Percentiles rank a stretch among this genome's conserved stretches.
Conservation (phyloP, 2,329 filamentous ascomycete species). For the Neofusicoccum sp. region DNA sequence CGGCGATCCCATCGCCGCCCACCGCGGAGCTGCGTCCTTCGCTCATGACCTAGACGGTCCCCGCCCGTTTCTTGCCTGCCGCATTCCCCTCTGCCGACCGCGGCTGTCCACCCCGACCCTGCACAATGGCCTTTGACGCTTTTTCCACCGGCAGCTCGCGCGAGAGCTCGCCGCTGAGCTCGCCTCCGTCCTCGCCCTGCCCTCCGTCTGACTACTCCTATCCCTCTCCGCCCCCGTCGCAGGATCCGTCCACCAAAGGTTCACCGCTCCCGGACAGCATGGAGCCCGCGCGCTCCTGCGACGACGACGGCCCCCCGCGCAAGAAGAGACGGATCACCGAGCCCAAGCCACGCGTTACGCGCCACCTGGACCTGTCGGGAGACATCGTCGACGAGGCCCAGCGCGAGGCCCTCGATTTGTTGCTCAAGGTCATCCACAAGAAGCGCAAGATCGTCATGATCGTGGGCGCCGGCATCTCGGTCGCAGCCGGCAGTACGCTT, state of each 20-base stretch:
- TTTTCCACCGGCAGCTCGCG: constrained; percentile 34
- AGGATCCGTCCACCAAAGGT: constrained; percentile 48
- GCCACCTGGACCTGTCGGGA: constrained; percentile 65
- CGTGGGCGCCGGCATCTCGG: constrained; percentile 94
- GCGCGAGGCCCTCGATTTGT: constrained; percentile 64
- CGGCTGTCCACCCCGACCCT: constrained; percentile 19
- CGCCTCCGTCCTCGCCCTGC: constrained; percentile 42
- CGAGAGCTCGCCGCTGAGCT: constrained; percentile 37
- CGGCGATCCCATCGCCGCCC: not conserved
- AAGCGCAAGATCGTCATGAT: constrained; percentile 97
- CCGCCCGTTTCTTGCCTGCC: constrained; percentile 23
- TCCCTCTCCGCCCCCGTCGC: constrained; percentile 47
- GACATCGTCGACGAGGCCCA: constrained; percentile 58
- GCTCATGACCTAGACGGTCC: constrained; percentile 20
- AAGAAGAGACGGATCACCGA: constrained; percentile 71
- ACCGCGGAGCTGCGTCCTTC: not conserved
- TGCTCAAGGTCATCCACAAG: constrained; percentile 76
- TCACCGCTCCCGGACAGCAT: constrained; percentile 51
- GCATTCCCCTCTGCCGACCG: constrained; percentile 20
- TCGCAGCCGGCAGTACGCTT: constrained; percentile 83
- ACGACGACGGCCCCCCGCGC: constrained; percentile 68
- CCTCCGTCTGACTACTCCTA: constrained; percentile 35
- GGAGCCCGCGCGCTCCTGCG: constrained; percentile 38
- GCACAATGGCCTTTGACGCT: constrained; percentile 35
- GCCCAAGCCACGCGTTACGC: constrained; percentile 73